Base-by-base conservation (phyloP, 2,329 filamentous ascomycete species). In the Dothistroma septosporum region DNA sequence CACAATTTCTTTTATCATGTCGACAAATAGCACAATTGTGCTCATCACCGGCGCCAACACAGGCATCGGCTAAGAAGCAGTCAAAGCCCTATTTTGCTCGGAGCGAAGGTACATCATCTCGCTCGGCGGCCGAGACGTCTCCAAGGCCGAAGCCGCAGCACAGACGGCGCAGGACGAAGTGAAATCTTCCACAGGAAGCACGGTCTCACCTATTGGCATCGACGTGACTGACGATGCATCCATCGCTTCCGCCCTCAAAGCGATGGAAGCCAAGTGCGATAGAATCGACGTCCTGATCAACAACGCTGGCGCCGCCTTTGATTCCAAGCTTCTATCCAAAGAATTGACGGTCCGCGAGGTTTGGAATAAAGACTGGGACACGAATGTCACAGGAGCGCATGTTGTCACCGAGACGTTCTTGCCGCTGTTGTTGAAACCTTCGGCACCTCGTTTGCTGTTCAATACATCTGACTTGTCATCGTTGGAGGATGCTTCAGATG, bases 11-110 rank as follows among this genome's bases (percentile, higher is more conserved):
- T 3, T 44, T n/a, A 44, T 16, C 37, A 44, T 44, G 41, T 44
- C 41, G n/a, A 19, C 32, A 41, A 16, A 35, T n/a, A 35, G n/a
- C 52, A 54, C 28, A 37, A 37, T 54, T n/a, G 32, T 54, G 16
- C 52, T 85, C 55, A 77, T 86, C 60, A 86, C 84, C 2, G 84
- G 84, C 32, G 83, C 77, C 61, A 87, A 85, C 67, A 84, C 79
- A 0, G 85, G 84, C 19, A 79, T 87, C 35, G 85, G 85, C 1
- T 81, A 79, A 48, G 79, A 87, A 63, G 78, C 76, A 2, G 78
- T 85, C 54, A 83, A 81, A 60, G 79, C 81, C 0, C 73, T 87
- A 0, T 72, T 78, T 33, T 61, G 73, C 19, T 83, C 83, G 0
- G 56, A 58, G 14, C 72, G 73, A n/a, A n/a, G 77, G 1, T 86